Conservation (phyloP, 1,284 basidiomycete genomes). For the Mycena sp. region DNA sequence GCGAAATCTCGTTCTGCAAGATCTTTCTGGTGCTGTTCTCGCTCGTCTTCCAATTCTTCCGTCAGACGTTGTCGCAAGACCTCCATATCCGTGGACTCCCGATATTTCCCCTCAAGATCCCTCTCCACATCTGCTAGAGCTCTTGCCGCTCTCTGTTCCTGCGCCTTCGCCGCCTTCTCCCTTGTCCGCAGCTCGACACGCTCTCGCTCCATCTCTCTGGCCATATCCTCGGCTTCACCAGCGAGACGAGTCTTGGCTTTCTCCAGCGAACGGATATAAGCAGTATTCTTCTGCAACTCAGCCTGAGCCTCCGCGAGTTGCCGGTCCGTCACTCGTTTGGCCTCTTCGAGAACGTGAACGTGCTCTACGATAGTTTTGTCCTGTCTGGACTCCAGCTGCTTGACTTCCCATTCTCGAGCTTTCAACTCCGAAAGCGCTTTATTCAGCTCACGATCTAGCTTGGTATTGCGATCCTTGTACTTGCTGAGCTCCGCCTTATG, state of each 20-base stretch:
- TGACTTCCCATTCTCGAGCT: conserved; percentile 86
- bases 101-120: conserved; percentile 68
- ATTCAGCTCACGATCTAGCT: conserved; percentile 84
- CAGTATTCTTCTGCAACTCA: conserved; percentile 77
- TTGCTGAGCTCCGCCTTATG: conserved; percentile 77
- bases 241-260: conserved; percentile 82
- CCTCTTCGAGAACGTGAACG: conserved; percentile 96
- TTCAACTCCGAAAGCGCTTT: conserved; percentile 84
- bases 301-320: conserved; percentile 86
- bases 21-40: too few species aligned
- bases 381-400: conserved; percentile 85
- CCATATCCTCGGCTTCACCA: conserved; percentile 88
- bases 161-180: conserved; percentile 69
- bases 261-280: conserved; percentile 86
- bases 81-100: conserved; percentile 72
- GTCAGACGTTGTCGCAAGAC: too few species aligned
- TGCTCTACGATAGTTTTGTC: conserved; percentile 99
- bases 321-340: conserved; percentile 94
- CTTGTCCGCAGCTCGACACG: conserved; percentile 71
- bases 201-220: conserved; percentile 80
- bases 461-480: conserved; percentile 76
- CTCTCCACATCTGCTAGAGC: conserved; percentile 69
- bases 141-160: conserved; percentile 66
- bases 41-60: too few species aligned
- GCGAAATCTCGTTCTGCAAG: too few species aligned